phyloP scores from a whole-genome alignment of 257 asterid species.

The Scutellaria barbata region DNA sequence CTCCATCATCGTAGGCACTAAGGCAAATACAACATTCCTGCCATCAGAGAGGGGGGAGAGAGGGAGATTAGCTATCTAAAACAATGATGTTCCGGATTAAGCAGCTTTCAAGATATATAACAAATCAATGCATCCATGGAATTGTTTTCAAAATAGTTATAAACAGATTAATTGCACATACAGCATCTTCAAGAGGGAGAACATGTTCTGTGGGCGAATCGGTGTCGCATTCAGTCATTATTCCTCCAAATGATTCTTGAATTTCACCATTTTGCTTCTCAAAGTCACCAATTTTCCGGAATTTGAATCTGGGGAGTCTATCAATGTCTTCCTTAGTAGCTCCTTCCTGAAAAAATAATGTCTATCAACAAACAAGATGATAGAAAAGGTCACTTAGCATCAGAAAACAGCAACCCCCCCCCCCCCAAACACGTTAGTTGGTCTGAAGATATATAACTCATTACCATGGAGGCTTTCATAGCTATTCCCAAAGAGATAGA shows the following conservation, averaged over 20 bases:
- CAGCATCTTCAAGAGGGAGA: conserved; percentile 92
- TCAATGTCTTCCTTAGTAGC: conserved; percentile 97
- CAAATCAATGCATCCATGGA: neutral
- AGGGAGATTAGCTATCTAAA: neutral
- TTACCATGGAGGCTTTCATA: neutral
- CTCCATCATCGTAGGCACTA: conserved; percentile 83
- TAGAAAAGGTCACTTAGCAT: conserved; percentile 16
- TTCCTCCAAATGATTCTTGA: conserved; percentile 94
- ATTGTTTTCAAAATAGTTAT: neutral
- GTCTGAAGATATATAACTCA: neutral
- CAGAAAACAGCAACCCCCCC: too few relatives aligned
- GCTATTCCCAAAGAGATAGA: neutral
- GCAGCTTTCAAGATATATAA: neutral
- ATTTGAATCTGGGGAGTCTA: conserved; percentile 78
- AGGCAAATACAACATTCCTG: conserved; percentile 99
- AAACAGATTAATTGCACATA: conserved; percentile 43
- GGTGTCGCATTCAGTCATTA: conserved; percentile 82
- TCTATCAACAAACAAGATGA: neutral
- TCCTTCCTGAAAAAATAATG: conserved; percentile 75
- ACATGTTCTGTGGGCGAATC: conserved; percentile 78
- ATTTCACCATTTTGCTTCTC: conserved; percentile 92
- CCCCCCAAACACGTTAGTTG: too few relatives aligned
- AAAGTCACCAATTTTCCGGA: conserved; percentile 84
- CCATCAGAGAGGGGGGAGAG: conserved; percentile 23
- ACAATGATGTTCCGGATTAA: neutral